Percentiles rank a stretch among this genome's conserved stretches.
phyloP scores from a whole-genome alignment of 2,329 filamentous ascomycete genomes.

The Daldinia eschscholtzii region DNA sequence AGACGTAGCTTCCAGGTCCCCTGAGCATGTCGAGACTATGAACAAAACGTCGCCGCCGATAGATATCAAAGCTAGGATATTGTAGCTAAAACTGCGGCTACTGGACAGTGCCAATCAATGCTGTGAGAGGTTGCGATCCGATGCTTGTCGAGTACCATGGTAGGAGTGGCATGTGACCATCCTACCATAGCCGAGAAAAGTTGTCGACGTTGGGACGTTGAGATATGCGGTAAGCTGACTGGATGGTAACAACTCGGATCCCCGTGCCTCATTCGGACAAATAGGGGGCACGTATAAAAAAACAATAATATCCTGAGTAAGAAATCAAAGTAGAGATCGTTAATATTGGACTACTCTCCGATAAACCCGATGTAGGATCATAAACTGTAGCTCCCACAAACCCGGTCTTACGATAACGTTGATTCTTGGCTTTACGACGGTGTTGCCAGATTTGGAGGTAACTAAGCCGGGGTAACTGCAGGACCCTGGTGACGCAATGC shows the following conservation, averaged over 20 bases:
- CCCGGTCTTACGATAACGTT: constrained; percentile 35
- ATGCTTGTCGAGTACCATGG: constrained; percentile 26
- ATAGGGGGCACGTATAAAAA: constrained; percentile 13
- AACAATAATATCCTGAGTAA: constrained; percentile 7
- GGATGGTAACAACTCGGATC: constrained; percentile 35
- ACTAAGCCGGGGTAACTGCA: constrained; percentile 20
- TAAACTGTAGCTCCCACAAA: constrained; percentile 21
- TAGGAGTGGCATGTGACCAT: constrained; percentile 36
- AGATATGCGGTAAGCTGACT: constrained; percentile 45
- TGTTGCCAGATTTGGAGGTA: constrained; percentile 19
- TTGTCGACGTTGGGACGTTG: constrained; percentile 31
- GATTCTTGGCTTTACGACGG: constrained; percentile 26
- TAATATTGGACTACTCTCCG: constrained; percentile 14
- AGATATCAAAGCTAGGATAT: constrained; percentile 19
- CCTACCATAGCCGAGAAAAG: constrained; percentile 19
- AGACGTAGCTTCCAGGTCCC: not conserved
- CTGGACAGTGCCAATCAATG: constrained; percentile 25
- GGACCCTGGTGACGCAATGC: constrained; percentile 28
- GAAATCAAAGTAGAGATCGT: constrained; percentile 15
- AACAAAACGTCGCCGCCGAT: constrained; percentile 23
- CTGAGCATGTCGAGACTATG: constrained; percentile 28
- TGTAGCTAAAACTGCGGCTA: constrained; percentile 27
- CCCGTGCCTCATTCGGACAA: constrained; percentile 32
- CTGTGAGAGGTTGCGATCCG: constrained; percentile 40
- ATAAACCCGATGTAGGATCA: constrained; percentile 34